These are phyloP conservation scores for Acacia crassicarpa DNA, from an alignment of 306 rosid genomes.

Conservation along the genomic window DNA sequence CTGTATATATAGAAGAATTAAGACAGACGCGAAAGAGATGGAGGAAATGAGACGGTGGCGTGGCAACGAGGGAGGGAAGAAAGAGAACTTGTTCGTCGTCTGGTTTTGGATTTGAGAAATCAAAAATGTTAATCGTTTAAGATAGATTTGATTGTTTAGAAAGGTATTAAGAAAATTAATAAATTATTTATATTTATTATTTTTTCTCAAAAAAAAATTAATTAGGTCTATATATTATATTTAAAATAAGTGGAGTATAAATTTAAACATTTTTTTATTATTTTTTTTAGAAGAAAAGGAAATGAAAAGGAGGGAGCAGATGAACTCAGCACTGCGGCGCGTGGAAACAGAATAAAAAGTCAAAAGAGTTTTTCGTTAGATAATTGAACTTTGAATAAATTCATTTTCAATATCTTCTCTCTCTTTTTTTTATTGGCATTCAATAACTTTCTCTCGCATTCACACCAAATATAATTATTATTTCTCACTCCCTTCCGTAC, in stretches of 20 bases:
- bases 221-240: no score
- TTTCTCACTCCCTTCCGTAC: no score
- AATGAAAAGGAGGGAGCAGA: not conserved
- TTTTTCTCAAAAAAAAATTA: no score
- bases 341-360: constrained; percentile 1
- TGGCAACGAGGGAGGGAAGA: not conserved
- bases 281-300: not conserved
- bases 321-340: not conserved
- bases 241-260: no score
- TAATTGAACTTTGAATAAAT: not conserved
- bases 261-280: no score
- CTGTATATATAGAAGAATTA: constrained; percentile 4
- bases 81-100: not conserved
- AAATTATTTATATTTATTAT: no score
- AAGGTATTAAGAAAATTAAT: no score
- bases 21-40: not conserved
- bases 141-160: no score
- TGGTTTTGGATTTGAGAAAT: not conserved
- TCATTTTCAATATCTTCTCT: not conserved
- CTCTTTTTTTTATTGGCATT: not conserved
- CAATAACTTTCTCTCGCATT: not conserved
- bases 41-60: not conserved
- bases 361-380: not conserved
- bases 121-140: no score
- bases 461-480: not conserved